Evolutionary conservation across 371 early-diverging fungal genomes (phyloP), one percentile per base, ranked within the genome.

Genomic region (Dentiscutata heterogama): DNA sequence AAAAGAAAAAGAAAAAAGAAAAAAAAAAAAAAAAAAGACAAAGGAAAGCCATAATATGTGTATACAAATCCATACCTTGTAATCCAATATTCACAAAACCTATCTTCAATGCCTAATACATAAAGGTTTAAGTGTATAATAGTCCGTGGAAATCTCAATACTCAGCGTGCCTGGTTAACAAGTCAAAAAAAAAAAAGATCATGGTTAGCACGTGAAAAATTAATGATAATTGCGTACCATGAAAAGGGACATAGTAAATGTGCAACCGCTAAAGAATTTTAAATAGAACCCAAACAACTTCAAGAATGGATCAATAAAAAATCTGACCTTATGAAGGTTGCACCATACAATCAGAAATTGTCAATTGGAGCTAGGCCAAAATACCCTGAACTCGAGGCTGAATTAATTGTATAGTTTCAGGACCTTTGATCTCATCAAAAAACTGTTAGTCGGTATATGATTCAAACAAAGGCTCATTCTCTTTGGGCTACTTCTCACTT

Each of bases 281-380:
- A 46, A 16, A 73, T 73, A 50, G 22, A 73, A 51, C 54, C 73
- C 1, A 53, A 73, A 54, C 73, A 73, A 73, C 53, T 73, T 53
- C 18, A 54, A 22, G 73, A 73, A 11, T 73, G 53, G 53, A 20
- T 53, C n/a, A 73, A 53, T 25, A 46, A 73, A n/a, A 46, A 73
- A 73, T 16, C n/a, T 10, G 5, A 54, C 1, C 29, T 74, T 29
- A 50, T 74, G 27, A 29, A 53, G 18, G 22, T 29, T 16, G 73
- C 54, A 46, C 27, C 73, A 25, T 54, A 73, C 29, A 73, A 11
- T 61, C 25, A 61, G 13, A 61, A 61, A 13, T 27, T 61, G n/a
- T n/a, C 27, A 25, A 2, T 27, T 25, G 61, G 61, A 8, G 22
- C 61, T 25, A 11, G 5, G n/a, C 27, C 61, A 61, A 61, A 61